Evolutionary conservation across 2,329 filamentous ascomycete genomes (phyloP), one percentile per base, ranked within the genome.

Genomic region (Sporothrix mexicana): DNA sequence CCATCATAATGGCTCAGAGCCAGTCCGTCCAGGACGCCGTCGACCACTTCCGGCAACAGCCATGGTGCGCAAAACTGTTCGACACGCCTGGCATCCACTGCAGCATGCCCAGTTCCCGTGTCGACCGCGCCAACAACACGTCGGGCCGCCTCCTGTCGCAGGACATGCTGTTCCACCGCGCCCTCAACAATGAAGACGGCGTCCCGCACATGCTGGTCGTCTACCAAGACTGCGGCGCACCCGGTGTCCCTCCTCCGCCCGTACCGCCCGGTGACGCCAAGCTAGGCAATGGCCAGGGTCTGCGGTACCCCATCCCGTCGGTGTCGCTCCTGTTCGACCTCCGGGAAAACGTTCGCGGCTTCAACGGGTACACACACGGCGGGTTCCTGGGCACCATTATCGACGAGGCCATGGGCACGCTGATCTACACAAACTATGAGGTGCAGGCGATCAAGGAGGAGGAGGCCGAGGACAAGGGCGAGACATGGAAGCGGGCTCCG

Each of bases 341-440:
- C 3, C 71, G 64, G 10, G 68, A 67, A 1, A 66, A 64, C 36
- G 62, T 73, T 3, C 69, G 70, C 1, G 78, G 76, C 1, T 59
- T 78, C 45, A 76, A 76, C 17, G 78, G 79, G 6, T 79, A 78
- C 72, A 71, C 74, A 1, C 78, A 80, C 69, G 79, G 78, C 45
- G 79, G 78, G 4, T 69, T 80, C 1, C 71, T 77, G 12, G 55
- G 74, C 8, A 67, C 75, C 9, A 9, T 78, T 9, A 75, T 79
- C 17, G 79, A 80, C 74, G 79, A 80, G 71, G 76, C 76, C 49
- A 79, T 80, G 78, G 77, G 77, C 30, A 68, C 67, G 36, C 69
- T 79, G 43, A 68, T 78, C 23, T 75, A 76, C 30, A 57, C 74
- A 67, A 79, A 78, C 59, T 72, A 76, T 64, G 47, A 76, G 36